Evolutionary conservation across 345 rosid genomes (phyloP).

Genomic region (Sisymbrium altissimum): DNA sequence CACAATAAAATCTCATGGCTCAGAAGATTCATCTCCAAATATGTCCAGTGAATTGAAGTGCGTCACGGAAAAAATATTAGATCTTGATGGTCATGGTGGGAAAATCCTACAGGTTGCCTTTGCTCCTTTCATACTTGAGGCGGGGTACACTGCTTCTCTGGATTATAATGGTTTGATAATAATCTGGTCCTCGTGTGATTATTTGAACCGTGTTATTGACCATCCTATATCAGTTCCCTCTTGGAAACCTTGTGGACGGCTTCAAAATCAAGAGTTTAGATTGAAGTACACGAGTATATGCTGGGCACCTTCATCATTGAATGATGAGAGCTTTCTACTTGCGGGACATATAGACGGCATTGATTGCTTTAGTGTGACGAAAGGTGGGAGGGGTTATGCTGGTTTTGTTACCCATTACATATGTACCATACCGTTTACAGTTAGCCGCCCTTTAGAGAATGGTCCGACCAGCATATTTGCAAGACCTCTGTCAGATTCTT

Average conservation of each 20-base stretch:
- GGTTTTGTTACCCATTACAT: constrained; percentile 44
- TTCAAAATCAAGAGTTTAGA: constrained; percentile 38
- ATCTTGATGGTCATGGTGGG: constrained; percentile 63
- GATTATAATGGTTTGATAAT: constrained; percentile 74
- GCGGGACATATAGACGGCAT: constrained; percentile 72
- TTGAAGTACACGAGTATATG: constrained; percentile 64
- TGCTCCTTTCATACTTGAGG: constrained; percentile 51
- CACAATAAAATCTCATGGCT: constrained; percentile 31
- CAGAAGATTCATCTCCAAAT: constrained; percentile 38
- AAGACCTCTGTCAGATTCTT: constrained; percentile 49
- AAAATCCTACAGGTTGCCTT: constrained; percentile 62
- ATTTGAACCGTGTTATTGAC: constrained; percentile 38
- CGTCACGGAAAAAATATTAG: constrained; percentile 39
- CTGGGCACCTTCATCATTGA: constrained; percentile 71
- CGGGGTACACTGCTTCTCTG: constrained; percentile 62
- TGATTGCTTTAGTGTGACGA: constrained; percentile 74
- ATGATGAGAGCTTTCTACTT: constrained; percentile 59
- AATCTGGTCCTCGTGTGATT: constrained; percentile 58
- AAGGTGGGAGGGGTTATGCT: constrained; percentile 36
- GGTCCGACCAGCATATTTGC: constrained; percentile 65
- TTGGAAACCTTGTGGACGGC: constrained; percentile 63
- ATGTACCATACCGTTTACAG: constrained; percentile 66
- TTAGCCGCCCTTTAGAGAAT: constrained; percentile 39
- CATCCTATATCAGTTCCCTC: constrained; percentile 48
- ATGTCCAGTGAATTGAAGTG: constrained; percentile 32